Percentiles rank a stretch among this genome's conserved stretches.
Evolutionary conservation across 768 basidiomycete species (phyloP).

Genomic region (Russula sp.): DNA sequence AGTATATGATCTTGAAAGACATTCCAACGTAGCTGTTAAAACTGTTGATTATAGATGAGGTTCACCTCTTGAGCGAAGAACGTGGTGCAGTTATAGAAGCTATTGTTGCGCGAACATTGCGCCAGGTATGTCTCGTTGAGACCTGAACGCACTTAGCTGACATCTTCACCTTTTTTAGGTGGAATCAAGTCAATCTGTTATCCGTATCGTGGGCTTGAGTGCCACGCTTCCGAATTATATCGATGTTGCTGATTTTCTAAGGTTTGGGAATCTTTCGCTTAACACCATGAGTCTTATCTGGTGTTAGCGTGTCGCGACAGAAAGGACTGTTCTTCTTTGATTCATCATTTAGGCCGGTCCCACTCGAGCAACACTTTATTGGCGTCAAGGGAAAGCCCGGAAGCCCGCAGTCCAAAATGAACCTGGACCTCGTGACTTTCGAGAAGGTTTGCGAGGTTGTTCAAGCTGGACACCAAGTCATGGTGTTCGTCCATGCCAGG

Average conservation of each 20-base stretch:
- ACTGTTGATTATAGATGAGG: conserved; percentile 95
- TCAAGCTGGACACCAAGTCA: conserved; percentile 91
- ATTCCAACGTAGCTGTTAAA: conserved; percentile 66
- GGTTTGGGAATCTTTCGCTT: conserved; percentile 46
- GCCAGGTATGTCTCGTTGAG: conserved; percentile 55
- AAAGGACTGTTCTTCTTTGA: conserved; percentile 96
- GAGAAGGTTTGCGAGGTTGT: conserved; percentile 89
- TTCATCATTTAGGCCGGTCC: conserved; percentile 93
- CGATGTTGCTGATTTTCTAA: conserved; percentile 92
- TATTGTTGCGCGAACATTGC: conserved; percentile 91
- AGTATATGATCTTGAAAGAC: not conserved
- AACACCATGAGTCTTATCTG: conserved; percentile 14
- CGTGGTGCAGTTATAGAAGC: conserved; percentile 98
- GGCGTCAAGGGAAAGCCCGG: conserved; percentile 88
- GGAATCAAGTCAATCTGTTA: conserved; percentile 93
- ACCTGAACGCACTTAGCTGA: conserved; percentile 4
- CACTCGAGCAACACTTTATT: conserved; percentile 95
- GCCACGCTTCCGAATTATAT: conserved; percentile 97
- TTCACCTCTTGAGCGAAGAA: conserved; percentile 95
- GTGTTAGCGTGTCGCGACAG: conserved; percentile 71
- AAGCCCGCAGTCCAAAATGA: conserved; percentile 67
- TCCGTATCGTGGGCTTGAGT: conserved; percentile 92
- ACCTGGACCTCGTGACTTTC: conserved; percentile 84
- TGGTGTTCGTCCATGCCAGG: conserved; percentile 98
- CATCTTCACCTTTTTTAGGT: conserved; percentile 50